Base-by-base conservation (phyloP, 805 yeast species). In the Wickerhamomyces sydowiorum region DNA sequence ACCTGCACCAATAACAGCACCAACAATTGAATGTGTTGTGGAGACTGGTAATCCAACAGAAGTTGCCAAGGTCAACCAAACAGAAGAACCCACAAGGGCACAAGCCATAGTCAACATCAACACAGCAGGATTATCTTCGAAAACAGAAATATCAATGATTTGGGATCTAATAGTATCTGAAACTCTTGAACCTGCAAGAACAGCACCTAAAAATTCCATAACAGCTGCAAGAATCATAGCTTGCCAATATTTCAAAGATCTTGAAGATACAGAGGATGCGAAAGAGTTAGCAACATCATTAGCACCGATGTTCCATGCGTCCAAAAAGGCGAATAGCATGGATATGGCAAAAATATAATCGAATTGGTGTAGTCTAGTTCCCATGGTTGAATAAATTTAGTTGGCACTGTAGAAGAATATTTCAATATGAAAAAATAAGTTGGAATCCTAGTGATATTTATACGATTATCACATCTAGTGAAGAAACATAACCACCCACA, bases 241-340 rank as follows among this genome's bases (percentile, higher is more conserved):
- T 61, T 83, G 91, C 79, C 82, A 76, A 58, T 81, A 81, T 42
- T 75, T 75, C 49, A 83, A 65, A 14, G 87, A 73, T 51, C 84
- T 67, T 12, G 90, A 80, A 13, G 89, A 78, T 5, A 83, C 80
- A 0, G 90, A 76, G 3, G 90, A 82, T 1, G 91, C 83, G 55
- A 80, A 83, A 2, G 91, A 83, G 67, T 84, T 83, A 14, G 90
- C 83, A 44, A 83, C 88, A 67, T 83, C 91, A 56, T 84, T 83
- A 24, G 90, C 91, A 39, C 90, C 90, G 51, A 82, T 82, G 59
- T 82, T 82, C 73, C 78, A 83, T 4, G 89, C 90, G 63, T 83
- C 89, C 51, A 83, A 66, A 67, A 80, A 80, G 45, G 87, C 89
- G 62, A 82, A 82, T 46, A 82, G 61, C 72, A 81, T 71, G 34